A percentile compares a stretch with the other conserved stretches of the same genome.
phyloP scores from a whole-genome alignment of 257 asterid species.

The Voacanga thouarsii region DNA sequence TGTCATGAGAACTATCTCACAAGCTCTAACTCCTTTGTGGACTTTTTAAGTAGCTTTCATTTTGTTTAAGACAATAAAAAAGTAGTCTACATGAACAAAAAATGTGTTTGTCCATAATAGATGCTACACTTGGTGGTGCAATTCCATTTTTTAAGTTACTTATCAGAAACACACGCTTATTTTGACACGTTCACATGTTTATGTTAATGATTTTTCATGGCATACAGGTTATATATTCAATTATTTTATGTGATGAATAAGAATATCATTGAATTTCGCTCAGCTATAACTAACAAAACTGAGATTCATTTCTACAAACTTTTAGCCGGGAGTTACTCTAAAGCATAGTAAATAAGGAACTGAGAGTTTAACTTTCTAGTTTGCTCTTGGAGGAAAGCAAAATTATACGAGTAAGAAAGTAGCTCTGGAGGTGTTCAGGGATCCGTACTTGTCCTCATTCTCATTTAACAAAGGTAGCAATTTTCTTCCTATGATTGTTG shows the following conservation, averaged over 20 bases:
- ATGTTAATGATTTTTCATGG: neutral
- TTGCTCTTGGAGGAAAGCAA: constrained; percentile 96
- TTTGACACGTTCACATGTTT: neutral
- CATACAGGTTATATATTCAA: constrained; percentile 81
- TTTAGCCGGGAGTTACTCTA: too few species aligned
- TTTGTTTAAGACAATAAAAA: neutral
- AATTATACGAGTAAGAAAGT: constrained; percentile 80
- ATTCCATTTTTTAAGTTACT: neutral
- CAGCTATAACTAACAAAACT: too few species aligned
- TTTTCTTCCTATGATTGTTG: constrained; percentile 10
- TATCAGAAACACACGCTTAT: neutral
- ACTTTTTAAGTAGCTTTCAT: neutral
- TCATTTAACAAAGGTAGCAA: constrained; percentile 64
- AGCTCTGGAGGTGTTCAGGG: constrained; percentile 64
- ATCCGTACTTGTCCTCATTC: constrained; percentile 77
- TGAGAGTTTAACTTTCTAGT: too few species aligned
- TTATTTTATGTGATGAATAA: too few species aligned
- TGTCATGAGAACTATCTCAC: neutral
- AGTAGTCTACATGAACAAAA: neutral
- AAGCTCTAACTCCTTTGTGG: neutral
- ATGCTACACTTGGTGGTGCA: neutral
- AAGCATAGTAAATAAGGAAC: too few species aligned
- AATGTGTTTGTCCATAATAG: neutral
- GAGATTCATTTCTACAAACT: too few species aligned
- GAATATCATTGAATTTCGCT: too few species aligned